Base-by-base conservation (phyloP, 495 filamentous ascomycete genomes). In the Aspergillus bertholletiae region DNA sequence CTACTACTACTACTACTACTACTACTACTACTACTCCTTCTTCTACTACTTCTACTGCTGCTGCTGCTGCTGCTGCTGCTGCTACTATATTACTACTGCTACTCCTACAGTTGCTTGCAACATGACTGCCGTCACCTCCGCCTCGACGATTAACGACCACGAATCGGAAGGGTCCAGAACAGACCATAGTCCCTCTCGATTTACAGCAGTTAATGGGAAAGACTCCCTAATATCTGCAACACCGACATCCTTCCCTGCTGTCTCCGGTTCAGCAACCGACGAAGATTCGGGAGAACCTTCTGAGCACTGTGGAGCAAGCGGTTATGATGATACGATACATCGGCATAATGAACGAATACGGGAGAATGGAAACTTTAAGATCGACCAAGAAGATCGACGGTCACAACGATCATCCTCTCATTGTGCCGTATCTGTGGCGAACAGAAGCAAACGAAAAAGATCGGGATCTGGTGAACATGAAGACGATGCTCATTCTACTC, bases 141-240 rank as follows among this genome's bases (percentile, higher is more conserved):
- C 62, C 20, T 58, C 74, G 43, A 62, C 67, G 49, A 67, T 73
- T 62, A 72, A 71, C 27, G 65, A 68, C 50, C 70, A 72, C 44
- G 72, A 68, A 17, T 58, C 67, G 7, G 72, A 74, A 28, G 74
- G 80, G 32, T 63, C 67, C 17, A 71, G 71, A 41, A 55, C 74
- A 26, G 77, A 78, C 20, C 72, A 74, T 39, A 79, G 74, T 43
- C 76, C 78, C 26, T 77, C 77, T 15, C 71, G 74, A 20, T 82
- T 82, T 54, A 82, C 79, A 4, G 78, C 79, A 40, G 78, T 82
- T 26, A 82, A 82, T 65, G 79, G 76, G 45, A 74, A 62, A 54
- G 74, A 75, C 5, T 43, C 65, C 15, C 46, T 63, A 20, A 26
- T 49, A n/a, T 39, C 61, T 18, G 64, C 48, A 17, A 49, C 54